These are phyloP conservation scores for Pythium periplocum DNA, from an alignment of 352 stramenopile species.

Conservation along the genomic window DNA sequence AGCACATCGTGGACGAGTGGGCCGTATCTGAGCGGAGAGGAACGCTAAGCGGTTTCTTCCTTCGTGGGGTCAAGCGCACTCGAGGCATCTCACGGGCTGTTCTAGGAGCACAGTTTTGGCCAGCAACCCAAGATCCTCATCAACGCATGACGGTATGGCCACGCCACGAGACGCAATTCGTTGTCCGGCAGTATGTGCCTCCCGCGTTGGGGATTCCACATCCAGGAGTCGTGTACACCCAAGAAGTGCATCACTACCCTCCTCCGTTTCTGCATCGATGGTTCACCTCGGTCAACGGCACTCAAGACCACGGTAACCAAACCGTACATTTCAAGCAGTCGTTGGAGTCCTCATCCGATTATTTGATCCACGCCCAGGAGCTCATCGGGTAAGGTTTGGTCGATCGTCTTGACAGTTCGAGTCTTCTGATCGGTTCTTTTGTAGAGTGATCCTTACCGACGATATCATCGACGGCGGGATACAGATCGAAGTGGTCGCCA, in stretches of 20 bases:
- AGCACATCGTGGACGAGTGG: constrained; percentile 9
- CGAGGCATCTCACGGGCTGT: neutral
- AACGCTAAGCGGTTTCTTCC: constrained; percentile 4
- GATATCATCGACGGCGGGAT: neutral
- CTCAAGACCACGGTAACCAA: neutral
- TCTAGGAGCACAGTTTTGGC: constrained; percentile 8
- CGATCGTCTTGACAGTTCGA: neutral
- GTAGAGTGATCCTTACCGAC: constrained; percentile 11
- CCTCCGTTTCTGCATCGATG: constrained; percentile 12
- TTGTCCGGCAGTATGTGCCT: neutral
- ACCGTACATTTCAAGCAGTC: constrained; percentile 20
- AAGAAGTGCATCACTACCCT: constrained; percentile 14
- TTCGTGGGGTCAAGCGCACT: constrained; percentile 7
- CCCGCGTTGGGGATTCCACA: constrained; percentile 1
- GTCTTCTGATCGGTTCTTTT: neutral
- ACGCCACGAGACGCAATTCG: neutral
- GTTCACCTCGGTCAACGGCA: constrained; percentile 13
- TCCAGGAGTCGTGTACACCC: constrained; percentile 7
- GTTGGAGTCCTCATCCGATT: neutral
- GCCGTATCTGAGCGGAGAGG: constrained; percentile 7
- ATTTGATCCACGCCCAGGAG: constrained; percentile 1
- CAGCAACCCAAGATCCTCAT: constrained; percentile 6
- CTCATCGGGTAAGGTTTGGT: constrained; percentile 10
- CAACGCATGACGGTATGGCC: constrained; percentile 7
- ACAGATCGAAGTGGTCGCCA: constrained; percentile 8